Percentiles rank a stretch among this genome's conserved stretches.
Conservation (phyloP, 2,329 filamentous ascomycete species). For the Alternaria solani region DNA sequence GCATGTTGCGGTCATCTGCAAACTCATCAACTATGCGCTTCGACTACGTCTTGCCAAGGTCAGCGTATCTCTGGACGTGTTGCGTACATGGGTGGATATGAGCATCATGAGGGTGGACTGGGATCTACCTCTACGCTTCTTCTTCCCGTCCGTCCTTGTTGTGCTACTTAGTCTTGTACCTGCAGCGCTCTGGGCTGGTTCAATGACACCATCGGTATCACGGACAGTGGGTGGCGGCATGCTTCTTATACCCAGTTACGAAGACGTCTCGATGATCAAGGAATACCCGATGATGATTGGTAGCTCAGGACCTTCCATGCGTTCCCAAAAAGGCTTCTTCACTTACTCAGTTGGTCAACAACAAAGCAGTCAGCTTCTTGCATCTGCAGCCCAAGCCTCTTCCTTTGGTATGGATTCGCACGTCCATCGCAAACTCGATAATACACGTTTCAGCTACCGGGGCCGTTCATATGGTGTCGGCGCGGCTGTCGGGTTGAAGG, state of each 20-base stretch:
- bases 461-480: conserved; percentile 56
- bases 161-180: conserved; percentile 38
- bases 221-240: conserved; percentile 24
- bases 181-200: conserved; percentile 41
- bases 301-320: conserved; percentile 31
- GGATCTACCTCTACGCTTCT: conserved; percentile 41
- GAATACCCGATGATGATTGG: conserved; percentile 41
- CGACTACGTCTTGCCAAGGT: conserved; percentile 32
- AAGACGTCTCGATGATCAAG: conserved; percentile 35
- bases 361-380: conserved; percentile 34
- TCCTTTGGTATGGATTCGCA: conserved; percentile 22
- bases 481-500: conserved; percentile 47
- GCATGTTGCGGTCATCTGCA: conserved; percentile 37
- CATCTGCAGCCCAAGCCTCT: conserved; percentile 35
- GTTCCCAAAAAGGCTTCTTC: conserved; percentile 36
- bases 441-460: conserved; percentile 38
- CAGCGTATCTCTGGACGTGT: conserved; percentile 36
- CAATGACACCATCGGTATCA: conserved; percentile 36
- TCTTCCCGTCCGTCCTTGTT: conserved; percentile 32
- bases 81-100: conserved; percentile 41
- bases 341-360: conserved; percentile 38
- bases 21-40: conserved; percentile 41
- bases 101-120: conserved; percentile 36
- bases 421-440: conserved; percentile 39
- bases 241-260: conserved; percentile 33